Percentiles rank a stretch among this genome's conserved stretches.
These are phyloP conservation scores for Sporormia fimetaria DNA, from an alignment of 495 filamentous ascomycete genomes.

Conservation along the genomic window DNA sequence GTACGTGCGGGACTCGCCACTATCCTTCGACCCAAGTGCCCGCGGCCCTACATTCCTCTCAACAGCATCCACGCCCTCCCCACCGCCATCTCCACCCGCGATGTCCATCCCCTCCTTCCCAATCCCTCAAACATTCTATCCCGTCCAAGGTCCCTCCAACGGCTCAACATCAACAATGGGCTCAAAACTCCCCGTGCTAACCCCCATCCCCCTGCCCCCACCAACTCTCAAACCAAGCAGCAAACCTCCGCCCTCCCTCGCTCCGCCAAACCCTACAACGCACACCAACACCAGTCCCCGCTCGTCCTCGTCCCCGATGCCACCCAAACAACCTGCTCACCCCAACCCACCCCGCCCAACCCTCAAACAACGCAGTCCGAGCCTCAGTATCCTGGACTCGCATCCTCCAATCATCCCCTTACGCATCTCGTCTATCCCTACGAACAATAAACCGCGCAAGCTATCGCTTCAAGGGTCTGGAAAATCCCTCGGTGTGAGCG, in stretches of 20 bases:
- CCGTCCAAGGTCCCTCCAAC: slow-evolving; percentile 1
- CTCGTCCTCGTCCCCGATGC: not conserved
- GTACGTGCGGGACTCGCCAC: slow-evolving; percentile 2
- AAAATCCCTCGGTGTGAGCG: too few relatives aligned
- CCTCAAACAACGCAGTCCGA: slow-evolving; percentile 14
- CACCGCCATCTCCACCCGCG: slow-evolving; percentile 12
- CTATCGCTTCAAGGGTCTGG: slow-evolving; percentile 9
- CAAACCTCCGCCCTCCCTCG: slow-evolving; percentile 10
- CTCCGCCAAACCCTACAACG: slow-evolving; percentile 16
- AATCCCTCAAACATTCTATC: slow-evolving; percentile 8
- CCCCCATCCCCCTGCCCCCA: slow-evolving; percentile 15
- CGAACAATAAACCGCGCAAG: slow-evolving; percentile 14
- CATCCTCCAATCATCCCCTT: slow-evolving; percentile 11
- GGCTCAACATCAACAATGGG: not conserved
- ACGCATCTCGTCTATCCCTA: slow-evolving; percentile 11
- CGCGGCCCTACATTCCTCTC: slow-evolving; percentile 22
- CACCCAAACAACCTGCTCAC: not conserved
- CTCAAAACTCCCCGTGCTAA: slow-evolving; percentile 8
- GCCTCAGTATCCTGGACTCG: slow-evolving; percentile 7
- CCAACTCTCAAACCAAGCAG: slow-evolving; percentile 17
- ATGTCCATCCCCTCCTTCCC: slow-evolving; percentile 13
- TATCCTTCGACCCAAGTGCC: slow-evolving; percentile 5
- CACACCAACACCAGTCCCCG: slow-evolving; percentile 9
- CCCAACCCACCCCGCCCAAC: slow-evolving; percentile 1
- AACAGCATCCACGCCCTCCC: slow-evolving; percentile 17